Evolutionary conservation across 2,329 filamentous ascomycete genomes (phyloP).

Genomic region (Magnaporthiopsis rhizophila): DNA sequence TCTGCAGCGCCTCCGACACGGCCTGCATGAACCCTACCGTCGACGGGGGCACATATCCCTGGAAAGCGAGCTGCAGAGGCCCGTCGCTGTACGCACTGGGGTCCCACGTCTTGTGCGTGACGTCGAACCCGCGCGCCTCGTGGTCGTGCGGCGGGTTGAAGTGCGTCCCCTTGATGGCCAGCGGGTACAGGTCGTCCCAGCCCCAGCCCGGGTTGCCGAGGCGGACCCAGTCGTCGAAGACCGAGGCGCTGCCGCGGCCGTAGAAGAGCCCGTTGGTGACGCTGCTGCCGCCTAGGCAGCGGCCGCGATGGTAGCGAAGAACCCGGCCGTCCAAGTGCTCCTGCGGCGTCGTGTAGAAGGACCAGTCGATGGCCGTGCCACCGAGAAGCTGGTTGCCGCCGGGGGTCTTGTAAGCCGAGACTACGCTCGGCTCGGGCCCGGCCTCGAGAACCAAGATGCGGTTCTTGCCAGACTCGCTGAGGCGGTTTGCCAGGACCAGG

Average conservation of each 20-base stretch:
- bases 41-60: constrained; percentile 14
- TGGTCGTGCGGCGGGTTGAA: constrained; percentile 17
- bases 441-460: constrained; percentile 19
- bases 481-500: constrained; percentile 18
- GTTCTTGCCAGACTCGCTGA: constrained; percentile 17
- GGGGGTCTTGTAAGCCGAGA: constrained; percentile 17
- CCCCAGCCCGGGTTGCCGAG: constrained; percentile 25
- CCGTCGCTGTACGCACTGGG: constrained; percentile 18
- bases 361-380: constrained; percentile 18
- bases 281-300: constrained; percentile 24
- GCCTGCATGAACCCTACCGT: constrained; percentile 14
- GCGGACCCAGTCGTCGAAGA: constrained; percentile 24
- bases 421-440: constrained; percentile 16
- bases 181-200: constrained; percentile 19
- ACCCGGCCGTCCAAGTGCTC: constrained; percentile 20
- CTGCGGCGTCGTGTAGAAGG: constrained; percentile 17
- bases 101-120: constrained; percentile 20
- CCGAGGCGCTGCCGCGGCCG: constrained; percentile 20
- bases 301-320: constrained; percentile 22
- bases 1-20: constrained; percentile 9
- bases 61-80: constrained; percentile 16
- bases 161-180: constrained; percentile 18
- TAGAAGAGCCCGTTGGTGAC: constrained; percentile 25
- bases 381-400: constrained; percentile 19
- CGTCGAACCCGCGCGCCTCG: constrained; percentile 16